Evolutionary conservation across 805 yeast species (phyloP).

Genomic region (Wickerhamiella bombiphila): DNA sequence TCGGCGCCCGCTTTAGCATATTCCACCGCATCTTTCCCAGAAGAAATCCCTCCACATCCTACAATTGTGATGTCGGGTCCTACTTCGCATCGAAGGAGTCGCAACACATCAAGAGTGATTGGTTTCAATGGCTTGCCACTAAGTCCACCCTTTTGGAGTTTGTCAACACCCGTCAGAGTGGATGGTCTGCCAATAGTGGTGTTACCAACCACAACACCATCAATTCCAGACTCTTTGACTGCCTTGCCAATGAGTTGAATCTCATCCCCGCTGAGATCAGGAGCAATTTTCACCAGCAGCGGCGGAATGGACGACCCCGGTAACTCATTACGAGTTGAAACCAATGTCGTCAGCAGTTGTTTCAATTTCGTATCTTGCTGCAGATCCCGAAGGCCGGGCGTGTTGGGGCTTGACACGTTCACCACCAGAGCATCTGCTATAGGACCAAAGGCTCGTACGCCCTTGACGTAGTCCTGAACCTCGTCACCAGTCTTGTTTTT

Average conservation of each 20-base stretch:
- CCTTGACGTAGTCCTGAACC: slow-evolving; percentile 67
- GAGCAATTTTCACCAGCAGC: slow-evolving; percentile 80
- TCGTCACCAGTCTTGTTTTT: slow-evolving; percentile 90
- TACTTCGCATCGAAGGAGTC: slow-evolving; percentile 56
- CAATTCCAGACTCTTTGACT: slow-evolving; percentile 61
- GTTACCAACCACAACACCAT: slow-evolving; percentile 85
- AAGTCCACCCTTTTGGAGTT: slow-evolving; percentile 50
- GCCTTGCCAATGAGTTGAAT: slow-evolving; percentile 69
- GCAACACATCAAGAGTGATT: slow-evolving; percentile 55
- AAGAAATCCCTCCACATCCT: slow-evolving; percentile 91
- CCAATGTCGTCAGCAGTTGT: slow-evolving; percentile 49
- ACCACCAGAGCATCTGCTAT: slow-evolving; percentile 80
- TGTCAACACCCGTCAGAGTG: slow-evolving; percentile 35
- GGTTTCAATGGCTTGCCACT: slow-evolving; percentile 89
- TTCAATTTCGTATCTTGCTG: slow-evolving; percentile 67
- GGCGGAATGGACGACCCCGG: slow-evolving; percentile 48
- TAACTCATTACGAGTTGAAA: slow-evolving; percentile 48
- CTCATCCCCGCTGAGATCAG: slow-evolving; percentile 74
- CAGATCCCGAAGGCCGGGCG: slow-evolving; percentile 83
- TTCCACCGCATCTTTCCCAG: slow-evolving; percentile 78
- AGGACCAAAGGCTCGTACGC: slow-evolving; percentile 68
- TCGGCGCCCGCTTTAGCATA: slow-evolving; percentile 89
- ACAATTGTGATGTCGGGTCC: slow-evolving; percentile 62
- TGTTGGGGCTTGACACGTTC: slow-evolving; percentile 89
- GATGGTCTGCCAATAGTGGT: slow-evolving; percentile 81